Conservation (phyloP, 495 filamentous ascomycete genomes). For the Talaromyces liani region DNA sequence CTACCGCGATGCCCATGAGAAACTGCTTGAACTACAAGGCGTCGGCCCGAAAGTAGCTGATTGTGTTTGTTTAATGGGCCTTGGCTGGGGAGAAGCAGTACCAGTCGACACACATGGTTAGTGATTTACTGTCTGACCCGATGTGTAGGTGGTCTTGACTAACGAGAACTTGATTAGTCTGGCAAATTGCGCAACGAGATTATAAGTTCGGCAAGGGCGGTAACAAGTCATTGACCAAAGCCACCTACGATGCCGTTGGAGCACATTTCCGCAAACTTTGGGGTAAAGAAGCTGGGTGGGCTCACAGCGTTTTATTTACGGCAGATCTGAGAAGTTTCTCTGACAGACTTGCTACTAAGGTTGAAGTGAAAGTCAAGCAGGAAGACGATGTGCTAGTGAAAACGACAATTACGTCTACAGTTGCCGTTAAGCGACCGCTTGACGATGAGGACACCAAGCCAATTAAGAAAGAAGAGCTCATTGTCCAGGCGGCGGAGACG, state of each 20-base stretch:
- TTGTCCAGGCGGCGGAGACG: conserved; percentile 23
- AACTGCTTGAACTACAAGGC: conserved; percentile 68
- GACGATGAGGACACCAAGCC: conserved; percentile 18
- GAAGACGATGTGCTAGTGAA: conserved; percentile 22
- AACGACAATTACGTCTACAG: conserved; percentile 19
- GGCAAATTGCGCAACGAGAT: conserved; percentile 95
- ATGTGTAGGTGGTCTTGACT: background rate
- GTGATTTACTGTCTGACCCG: conserved; percentile 12
- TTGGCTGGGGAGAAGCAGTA: conserved; percentile 94
- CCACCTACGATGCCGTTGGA: conserved; percentile 82
- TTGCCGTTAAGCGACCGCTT: conserved; percentile 19
- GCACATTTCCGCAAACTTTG: conserved; percentile 86
- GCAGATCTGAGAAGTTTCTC: conserved; percentile 86
- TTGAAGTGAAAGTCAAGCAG: conserved; percentile 43
- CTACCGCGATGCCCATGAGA: conserved; percentile 77
- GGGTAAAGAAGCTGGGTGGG: conserved; percentile 95
- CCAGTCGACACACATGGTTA: conserved; percentile 90
- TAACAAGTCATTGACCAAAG: conserved; percentile 78
- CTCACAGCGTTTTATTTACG: conserved; percentile 92
- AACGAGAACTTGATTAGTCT: conserved; percentile 46
- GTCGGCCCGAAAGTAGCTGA: conserved; percentile 97
- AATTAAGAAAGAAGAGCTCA: conserved; percentile 12
- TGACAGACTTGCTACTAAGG: conserved; percentile 45
- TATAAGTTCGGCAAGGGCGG: conserved; percentile 86
- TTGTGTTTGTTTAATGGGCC: conserved; percentile 92